Evolutionary conservation across 2,329 filamentous ascomycete species (phyloP).

Genomic region (Botryosphaeria agaves): DNA sequence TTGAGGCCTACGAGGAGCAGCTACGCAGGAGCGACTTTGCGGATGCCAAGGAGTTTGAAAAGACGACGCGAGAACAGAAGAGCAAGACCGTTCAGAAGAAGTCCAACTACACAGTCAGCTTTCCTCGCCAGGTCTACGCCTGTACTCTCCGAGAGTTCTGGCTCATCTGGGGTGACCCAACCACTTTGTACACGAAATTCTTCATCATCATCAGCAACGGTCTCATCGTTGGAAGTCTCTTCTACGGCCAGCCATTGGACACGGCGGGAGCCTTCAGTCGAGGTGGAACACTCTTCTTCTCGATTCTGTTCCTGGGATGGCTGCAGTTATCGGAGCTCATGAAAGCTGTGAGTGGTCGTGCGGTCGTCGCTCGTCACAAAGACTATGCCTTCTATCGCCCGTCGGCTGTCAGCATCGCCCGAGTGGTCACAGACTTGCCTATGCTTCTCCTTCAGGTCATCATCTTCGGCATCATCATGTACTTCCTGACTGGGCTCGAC

Average conservation of each 20-base stretch:
- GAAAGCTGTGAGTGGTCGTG: slow-evolving; percentile 55
- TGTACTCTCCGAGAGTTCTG: slow-evolving; percentile 59
- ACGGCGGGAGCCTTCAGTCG: slow-evolving; percentile 45
- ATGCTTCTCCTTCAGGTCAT: slow-evolving; percentile 40
- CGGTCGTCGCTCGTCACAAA: slow-evolving; percentile 49
- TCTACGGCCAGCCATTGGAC: slow-evolving; percentile 47
- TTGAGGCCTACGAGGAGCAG: slow-evolving; percentile 41
- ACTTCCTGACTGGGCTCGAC: slow-evolving; percentile 46
- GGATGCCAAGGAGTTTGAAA: slow-evolving; percentile 48
- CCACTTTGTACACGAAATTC: slow-evolving; percentile 59
- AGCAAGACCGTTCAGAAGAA: slow-evolving; percentile 48
- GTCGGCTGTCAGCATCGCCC: slow-evolving; percentile 43
- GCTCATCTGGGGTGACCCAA: slow-evolving; percentile 59
- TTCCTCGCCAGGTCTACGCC: slow-evolving; percentile 51
- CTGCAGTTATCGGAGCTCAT: slow-evolving; percentile 64
- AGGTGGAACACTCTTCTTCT: slow-evolving; percentile 48
- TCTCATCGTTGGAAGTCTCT: slow-evolving; percentile 63
- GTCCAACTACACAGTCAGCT: slow-evolving; percentile 61
- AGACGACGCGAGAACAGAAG: slow-evolving; percentile 47
- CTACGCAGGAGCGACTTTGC: slow-evolving; percentile 38
- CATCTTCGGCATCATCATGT: slow-evolving; percentile 45
- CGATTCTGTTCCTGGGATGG: slow-evolving; percentile 48
- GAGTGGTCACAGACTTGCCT: slow-evolving; percentile 46
- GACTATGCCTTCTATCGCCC: slow-evolving; percentile 56
- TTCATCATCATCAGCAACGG: slow-evolving; percentile 61